phyloP scores from a whole-genome alignment of 2,329 filamentous ascomycete genomes.

The Hypoxylon sp. region DNA sequence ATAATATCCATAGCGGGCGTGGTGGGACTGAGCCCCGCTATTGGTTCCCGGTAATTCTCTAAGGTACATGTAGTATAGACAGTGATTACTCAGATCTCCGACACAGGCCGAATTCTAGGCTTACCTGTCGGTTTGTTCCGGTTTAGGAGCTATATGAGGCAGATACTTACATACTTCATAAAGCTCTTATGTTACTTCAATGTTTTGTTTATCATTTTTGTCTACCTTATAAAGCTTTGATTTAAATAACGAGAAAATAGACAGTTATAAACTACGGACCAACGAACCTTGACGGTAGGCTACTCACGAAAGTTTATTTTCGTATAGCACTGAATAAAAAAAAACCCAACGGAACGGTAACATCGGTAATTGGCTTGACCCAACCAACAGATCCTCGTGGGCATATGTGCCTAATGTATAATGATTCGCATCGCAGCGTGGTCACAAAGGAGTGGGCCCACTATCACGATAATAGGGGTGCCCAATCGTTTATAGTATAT shows the following conservation, averaged over 20 bases:
- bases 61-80: conserved; percentile 8
- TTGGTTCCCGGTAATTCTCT: conserved; percentile 26
- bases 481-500: background rate
- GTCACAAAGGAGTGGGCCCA: conserved; percentile 4
- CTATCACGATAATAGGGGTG: background rate
- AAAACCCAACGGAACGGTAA: conserved; percentile 16
- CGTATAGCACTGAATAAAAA: background rate
- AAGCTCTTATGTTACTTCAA: background rate
- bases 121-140: conserved; percentile 37
- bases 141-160: conserved; percentile 23
- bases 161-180: background rate
- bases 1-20: conserved; percentile 30
- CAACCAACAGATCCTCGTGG: conserved; percentile 5
- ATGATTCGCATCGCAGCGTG: conserved; percentile 23
- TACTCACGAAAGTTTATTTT: background rate
- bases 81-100: conserved; percentile 28
- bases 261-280: background rate
- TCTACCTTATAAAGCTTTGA: background rate
- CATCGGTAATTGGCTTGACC: conserved; percentile 32
- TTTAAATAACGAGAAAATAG: background rate
- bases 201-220: background rate
- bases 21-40: conserved; percentile 34
- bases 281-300: background rate
- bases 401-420: conserved; percentile 14
- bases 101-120: conserved; percentile 25